Conservation (phyloP, 768 basidiomycete species). For the Fistulinella prunicolor region DNA sequence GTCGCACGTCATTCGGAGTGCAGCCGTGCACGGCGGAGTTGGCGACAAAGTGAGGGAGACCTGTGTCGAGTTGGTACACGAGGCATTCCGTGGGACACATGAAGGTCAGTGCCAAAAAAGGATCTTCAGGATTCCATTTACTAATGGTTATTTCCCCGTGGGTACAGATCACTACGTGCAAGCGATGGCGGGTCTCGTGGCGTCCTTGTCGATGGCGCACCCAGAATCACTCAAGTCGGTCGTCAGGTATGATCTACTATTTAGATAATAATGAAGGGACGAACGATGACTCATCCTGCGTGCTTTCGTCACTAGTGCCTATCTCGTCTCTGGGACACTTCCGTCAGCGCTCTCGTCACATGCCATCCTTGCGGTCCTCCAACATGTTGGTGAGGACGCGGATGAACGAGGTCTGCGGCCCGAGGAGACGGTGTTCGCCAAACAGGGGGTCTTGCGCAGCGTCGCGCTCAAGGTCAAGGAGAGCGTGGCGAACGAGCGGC, state of each 20-base stretch:
- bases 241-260: too few species aligned
- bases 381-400: constrained; percentile 37
- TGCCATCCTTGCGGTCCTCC: constrained; percentile 56
- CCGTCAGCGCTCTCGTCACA: constrained; percentile 61
- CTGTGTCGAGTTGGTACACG: constrained; percentile 70
- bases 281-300: too few species aligned
- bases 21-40: constrained; percentile 57
- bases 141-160: too few species aligned
- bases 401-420: constrained; percentile 17
- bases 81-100: constrained; percentile 72
- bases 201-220: constrained; percentile 53
- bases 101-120: constrained; percentile 60
- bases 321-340: constrained; percentile 67
- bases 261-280: too few species aligned
- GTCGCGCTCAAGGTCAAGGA: constrained; percentile 75
- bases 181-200: constrained; percentile 60
- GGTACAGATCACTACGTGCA: constrained; percentile 70
- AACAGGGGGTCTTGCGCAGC: constrained; percentile 52
- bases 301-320: too few species aligned
- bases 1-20: constrained; percentile 69
- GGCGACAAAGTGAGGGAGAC: constrained; percentile 72
- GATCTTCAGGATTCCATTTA: too few species aligned
- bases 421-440: constrained; percentile 57
- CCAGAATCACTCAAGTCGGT: constrained; percentile 63
- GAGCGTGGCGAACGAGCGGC: constrained; percentile 64